Base-by-base conservation (phyloP, 805 yeast species). In the Scheffersomyces amazonensis region DNA sequence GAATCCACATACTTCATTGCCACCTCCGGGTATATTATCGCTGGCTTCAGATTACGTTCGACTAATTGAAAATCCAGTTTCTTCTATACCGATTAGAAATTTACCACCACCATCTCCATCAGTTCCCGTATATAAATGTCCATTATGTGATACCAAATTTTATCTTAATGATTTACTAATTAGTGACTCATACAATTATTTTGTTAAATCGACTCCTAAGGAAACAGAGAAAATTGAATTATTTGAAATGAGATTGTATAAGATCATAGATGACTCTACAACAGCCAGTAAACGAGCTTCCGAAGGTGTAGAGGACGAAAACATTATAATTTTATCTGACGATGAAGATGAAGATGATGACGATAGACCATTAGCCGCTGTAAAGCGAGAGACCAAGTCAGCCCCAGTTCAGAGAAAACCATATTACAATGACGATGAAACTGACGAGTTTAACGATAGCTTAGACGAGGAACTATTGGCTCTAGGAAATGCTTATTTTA, bases 181-280 rank as follows among this genome's bases (percentile, higher is more conserved):
- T 16, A 59, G 67, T 36, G 71, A 68, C 37, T 53, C 66, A 5
- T 64, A 58, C 54, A 69, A 69, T 37, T 69, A 56, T 42, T 69
- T 69, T 39, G 66, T 69, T 25, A 67, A 64, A 38, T 58, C 59
- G 15, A 64, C 73, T 1, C 71, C 72, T 2, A 38, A 32, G 32
- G 54, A 58, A 20, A 53, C 62, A 6, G 60, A 59, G 27, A 46
- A 62, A 36, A 58, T 69, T 4, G 71, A 68, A 47, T 44, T 68
- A 12, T 41, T 58, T 29, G 69, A 64, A 28, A 53, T 60, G 56
- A 48, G 50, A 20, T 56, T 60, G 37, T 69, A 62, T 39, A 52
- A 56, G 40, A 53, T 64, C 1, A 51, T 69, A 8, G 65, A 60
- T 24, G 64, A 63, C 21, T 49, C 43, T 4, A 39, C 22, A 16